These are phyloP conservation scores for Hyphopichia burtonii DNA, from an alignment of 1,139 yeast species.

Conservation along the genomic window DNA sequence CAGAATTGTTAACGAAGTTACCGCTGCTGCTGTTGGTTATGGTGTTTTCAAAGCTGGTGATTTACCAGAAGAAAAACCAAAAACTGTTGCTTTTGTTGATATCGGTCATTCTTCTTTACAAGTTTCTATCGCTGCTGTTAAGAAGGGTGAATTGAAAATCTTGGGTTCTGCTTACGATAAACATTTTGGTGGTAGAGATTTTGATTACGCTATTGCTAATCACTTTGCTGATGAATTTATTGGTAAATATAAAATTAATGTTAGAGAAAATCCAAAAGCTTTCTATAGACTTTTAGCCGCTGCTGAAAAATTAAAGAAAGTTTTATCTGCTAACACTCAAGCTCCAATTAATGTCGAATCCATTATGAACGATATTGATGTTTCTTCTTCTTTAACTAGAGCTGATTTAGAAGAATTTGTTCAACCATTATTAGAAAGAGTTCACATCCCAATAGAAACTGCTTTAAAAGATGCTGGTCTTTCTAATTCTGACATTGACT, in stretches of 20 bases:
- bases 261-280: constrained; percentile 89
- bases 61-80: constrained; percentile 88
- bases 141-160: constrained; percentile 94
- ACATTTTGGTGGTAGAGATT: constrained; percentile 98
- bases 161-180: constrained; percentile 91
- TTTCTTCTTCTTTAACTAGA: constrained; percentile 84
- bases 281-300: constrained; percentile 89
- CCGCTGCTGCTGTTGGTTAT: constrained; percentile 99
- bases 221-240: constrained; percentile 93
- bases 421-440: constrained; percentile 74
- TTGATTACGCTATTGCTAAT: constrained; percentile 90
- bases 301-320: constrained; percentile 92
- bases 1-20: constrained; percentile 92
- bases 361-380: constrained; percentile 96
- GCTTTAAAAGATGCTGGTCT: constrained; percentile 84
- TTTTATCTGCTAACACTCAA: constrained; percentile 88
- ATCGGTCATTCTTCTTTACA: constrained; percentile 97
- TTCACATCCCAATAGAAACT: constrained; percentile 71
- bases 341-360: constrained; percentile 97
- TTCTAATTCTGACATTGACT: constrained; percentile 71
- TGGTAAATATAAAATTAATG: constrained; percentile 89
- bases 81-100: constrained; percentile 89
- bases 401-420: constrained; percentile 91
- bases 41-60: constrained; percentile 97
- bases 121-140: constrained; percentile 85